Evolutionary conservation across 345 rosid species (phyloP).

Genomic region (Linum usitatissimum): DNA sequence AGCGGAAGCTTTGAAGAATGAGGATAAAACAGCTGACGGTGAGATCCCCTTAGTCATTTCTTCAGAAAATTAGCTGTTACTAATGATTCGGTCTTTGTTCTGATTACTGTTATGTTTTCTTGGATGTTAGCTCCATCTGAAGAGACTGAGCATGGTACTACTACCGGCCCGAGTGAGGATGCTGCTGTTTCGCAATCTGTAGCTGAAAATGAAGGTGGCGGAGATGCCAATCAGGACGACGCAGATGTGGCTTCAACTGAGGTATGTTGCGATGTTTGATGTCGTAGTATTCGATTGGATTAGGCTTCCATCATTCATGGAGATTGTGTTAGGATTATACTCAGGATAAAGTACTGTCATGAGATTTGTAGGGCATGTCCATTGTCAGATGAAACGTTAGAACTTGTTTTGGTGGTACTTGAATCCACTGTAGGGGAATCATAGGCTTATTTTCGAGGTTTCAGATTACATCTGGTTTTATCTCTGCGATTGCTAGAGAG

Average conservation of each 20-base stretch:
- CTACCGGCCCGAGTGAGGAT: background rate
- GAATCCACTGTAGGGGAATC: no score
- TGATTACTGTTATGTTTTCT: background rate
- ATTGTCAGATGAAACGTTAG: background rate
- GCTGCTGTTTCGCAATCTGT: background rate
- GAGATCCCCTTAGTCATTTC: background rate
- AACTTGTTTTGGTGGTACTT: background rate
- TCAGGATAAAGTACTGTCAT: background rate
- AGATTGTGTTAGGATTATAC: background rate
- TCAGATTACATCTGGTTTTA: no score
- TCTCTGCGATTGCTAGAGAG: no score
- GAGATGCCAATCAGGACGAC: background rate
- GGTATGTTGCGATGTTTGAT: background rate
- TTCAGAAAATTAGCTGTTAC: background rate
- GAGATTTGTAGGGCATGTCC: background rate
- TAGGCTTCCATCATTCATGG: background rate
- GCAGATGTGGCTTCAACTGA: background rate
- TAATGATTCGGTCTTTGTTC: background rate
- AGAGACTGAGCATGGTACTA: background rate
- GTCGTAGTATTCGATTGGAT: background rate
- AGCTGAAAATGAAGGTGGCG: background rate
- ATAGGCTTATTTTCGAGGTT: no score
- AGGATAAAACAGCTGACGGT: background rate
- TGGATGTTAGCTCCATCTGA: background rate
- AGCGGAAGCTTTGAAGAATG: background rate